phyloP scores from a whole-genome alignment of 768 basidiomycete genomes.

The Termitomyces sp. region DNA sequence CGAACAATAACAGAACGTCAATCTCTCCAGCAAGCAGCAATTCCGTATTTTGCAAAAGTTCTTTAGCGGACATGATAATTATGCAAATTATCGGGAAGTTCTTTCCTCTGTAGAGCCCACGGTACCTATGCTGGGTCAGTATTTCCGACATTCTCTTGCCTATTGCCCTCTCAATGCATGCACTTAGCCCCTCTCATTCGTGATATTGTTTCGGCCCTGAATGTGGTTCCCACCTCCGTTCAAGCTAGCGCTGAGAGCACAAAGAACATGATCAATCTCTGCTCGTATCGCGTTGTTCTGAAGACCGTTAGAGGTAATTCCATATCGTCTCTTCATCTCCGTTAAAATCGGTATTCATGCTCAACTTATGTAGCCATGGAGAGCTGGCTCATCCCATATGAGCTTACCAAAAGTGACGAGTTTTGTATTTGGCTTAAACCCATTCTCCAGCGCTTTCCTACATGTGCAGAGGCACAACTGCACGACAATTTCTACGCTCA shows the following conservation, averaged over 20 bases:
- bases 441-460: conserved; percentile 16
- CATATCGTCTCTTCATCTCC: background rate
- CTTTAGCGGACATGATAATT: conserved; percentile 25
- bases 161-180: background rate
- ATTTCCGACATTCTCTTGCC: background rate
- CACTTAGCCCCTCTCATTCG: conserved; percentile 25
- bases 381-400: conserved; percentile 40
- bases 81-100: conserved; percentile 22
- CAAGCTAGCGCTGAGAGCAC: conserved; percentile 9
- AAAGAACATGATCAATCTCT: conserved; percentile 32
- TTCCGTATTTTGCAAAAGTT: conserved; percentile 27
- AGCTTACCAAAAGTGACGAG: conserved; percentile 27
- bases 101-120: conserved; percentile 23
- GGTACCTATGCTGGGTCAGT: conserved; percentile 32
- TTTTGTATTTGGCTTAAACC: conserved; percentile 37
- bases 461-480: conserved; percentile 5
- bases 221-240: conserved; percentile 15
- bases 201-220: conserved; percentile 23
- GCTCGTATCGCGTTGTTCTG: conserved; percentile 31
- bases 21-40: conserved; percentile 22
- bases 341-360: background rate
- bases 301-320: conserved; percentile 37
- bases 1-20: conserved; percentile 17
- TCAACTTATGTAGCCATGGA: conserved; percentile 39
- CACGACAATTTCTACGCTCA: conserved; percentile 11